Evolutionary conservation across 2,329 filamentous ascomycete species (phyloP), one percentile per base, ranked within the genome.

Genomic region (Monilinia fructicola): DNA sequence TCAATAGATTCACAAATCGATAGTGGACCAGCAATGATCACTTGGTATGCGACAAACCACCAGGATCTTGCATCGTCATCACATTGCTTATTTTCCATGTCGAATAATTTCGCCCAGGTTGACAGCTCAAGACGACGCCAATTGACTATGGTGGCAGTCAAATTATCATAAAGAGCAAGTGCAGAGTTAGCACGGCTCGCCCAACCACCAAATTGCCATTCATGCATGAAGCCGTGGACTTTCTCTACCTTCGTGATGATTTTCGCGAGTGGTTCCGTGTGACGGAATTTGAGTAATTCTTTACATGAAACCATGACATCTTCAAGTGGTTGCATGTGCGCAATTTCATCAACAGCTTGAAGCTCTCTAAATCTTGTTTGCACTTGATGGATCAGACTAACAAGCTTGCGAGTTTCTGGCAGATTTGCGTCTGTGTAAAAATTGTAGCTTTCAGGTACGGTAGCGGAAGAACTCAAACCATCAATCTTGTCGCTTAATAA

Each of bases 21-120:
- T 64, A 91, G 81, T 0, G 93, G 90, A 3, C 88, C 89, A 70
- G 88, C 89, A 71, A 99, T 85, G 53, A 96, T 86, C 5, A 90
- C 92, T 77, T 98, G 92, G 74, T 97, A 99, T 0, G 94, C 93
- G 68, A 98, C 85, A 73, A 97, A 99, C 89, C 93, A 99, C 95
- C 95, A 99, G 21, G 90, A 89, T 73, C 88, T 89, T 2, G 94
- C 93, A 74, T 92, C 89, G 59, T 91, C 85, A 28, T 88, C 82
- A 72, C 89, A 93, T 73, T 90, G 92, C 64, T 86, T 83, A 48
- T 87, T 84, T 77, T 99, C 95, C 76, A 91, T 87, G 71, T 97
- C 92, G 68, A 99, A 90, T 3, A 99, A 79, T 53, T 89, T 90
- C 46, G 91, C 88, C 95, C 95, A 99, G 0, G 94, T 97, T 0